Evolutionary conservation across 2,329 filamentous ascomycete species (phyloP).

Genomic region (Aphanoascus verrucosus): DNA sequence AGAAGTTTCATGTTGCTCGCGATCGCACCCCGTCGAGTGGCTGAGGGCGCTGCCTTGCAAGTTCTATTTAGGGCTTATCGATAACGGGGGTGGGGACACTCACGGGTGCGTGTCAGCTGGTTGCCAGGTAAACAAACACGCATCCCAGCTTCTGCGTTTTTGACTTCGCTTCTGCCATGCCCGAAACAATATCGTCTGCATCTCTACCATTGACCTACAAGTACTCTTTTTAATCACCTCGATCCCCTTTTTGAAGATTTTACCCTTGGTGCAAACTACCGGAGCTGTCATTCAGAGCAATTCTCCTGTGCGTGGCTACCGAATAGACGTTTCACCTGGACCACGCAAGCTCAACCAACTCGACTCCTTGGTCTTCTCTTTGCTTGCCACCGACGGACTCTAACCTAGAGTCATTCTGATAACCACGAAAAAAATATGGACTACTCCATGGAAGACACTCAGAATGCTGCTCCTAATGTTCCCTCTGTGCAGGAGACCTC

Average conservation of each 20-base stretch:
- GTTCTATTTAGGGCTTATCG: slow-evolving; percentile 5
- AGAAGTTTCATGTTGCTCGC: slow-evolving; percentile 3
- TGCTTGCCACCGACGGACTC: background rate
- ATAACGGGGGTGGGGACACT: slow-evolving; percentile 2
- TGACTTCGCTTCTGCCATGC: slow-evolving; percentile 5
- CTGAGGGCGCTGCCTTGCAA: background rate
- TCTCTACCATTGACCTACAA: background rate
- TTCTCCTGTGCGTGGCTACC: too few species aligned
- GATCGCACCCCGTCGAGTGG: background rate
- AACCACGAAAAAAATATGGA: slow-evolving; percentile 35
- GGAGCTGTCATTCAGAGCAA: too few species aligned
- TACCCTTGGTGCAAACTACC: too few species aligned
- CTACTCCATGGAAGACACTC: slow-evolving; percentile 50
- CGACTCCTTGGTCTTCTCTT: background rate
- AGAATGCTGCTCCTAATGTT: slow-evolving; percentile 56
- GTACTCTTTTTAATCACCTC: too few species aligned
- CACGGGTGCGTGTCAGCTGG: slow-evolving; percentile 1
- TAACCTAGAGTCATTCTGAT: background rate
- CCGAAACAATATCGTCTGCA: background rate
- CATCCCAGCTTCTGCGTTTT: slow-evolving; percentile 9
- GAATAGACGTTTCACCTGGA: too few species aligned
- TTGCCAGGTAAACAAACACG: slow-evolving; percentile 17
- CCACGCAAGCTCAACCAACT: too few species aligned
- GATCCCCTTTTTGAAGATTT: too few species aligned
- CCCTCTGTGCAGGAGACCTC: slow-evolving; percentile 43